Evolutionary conservation across 1,284 basidiomycete genomes (phyloP), one percentile per base, ranked within the genome.

Genomic region (Sporisorium reilianum): DNA sequence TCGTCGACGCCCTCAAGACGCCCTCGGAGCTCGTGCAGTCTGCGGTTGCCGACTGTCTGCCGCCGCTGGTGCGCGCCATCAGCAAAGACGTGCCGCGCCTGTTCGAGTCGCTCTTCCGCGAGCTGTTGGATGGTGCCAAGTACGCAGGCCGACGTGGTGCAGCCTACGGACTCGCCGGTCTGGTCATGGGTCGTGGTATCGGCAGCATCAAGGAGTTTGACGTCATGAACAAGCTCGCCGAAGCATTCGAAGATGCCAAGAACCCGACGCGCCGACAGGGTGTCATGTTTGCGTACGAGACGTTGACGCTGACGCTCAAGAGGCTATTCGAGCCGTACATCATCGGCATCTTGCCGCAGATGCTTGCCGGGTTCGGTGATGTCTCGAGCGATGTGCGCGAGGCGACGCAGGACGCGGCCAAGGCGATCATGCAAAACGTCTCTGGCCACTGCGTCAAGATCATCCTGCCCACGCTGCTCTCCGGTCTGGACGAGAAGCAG

Each of bases 11-110:
- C 0, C 88, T 99, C 71, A 92, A 92, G 86, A 99, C 95, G 0
- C 97, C 97, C 0, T 91, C 95, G 0, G 97, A 99, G 85, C 91
- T 96, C 77, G 97, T 99, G 0, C 96, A 99, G 85, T 91, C 94
- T 55, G 96, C 97, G 0, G 95, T 99, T 0, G 93, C 95, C 0
- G 97, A 98, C 63, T 87, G 86, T 87, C 87, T 99, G 10, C 91
- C 94, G 0, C 94, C 95, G 1, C 88, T 99, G 7, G 92, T 96
- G 42, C 89, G 88, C 41, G 86, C 91, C 44, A 92, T 93, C 88
- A 87, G 88, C 55, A 66, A 81, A 44, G 83, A 86, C 23, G 82
- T 85, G 8, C 87, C 89, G 0, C 89, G 89, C 45, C 85, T 87
- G 51, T 88, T 91, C n/a, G 87, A 89, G 18, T 86, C 87, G 26